Evolutionary conservation across 495 filamentous ascomycete species (phyloP).

Genomic region (Amorphotheca resinae): DNA sequence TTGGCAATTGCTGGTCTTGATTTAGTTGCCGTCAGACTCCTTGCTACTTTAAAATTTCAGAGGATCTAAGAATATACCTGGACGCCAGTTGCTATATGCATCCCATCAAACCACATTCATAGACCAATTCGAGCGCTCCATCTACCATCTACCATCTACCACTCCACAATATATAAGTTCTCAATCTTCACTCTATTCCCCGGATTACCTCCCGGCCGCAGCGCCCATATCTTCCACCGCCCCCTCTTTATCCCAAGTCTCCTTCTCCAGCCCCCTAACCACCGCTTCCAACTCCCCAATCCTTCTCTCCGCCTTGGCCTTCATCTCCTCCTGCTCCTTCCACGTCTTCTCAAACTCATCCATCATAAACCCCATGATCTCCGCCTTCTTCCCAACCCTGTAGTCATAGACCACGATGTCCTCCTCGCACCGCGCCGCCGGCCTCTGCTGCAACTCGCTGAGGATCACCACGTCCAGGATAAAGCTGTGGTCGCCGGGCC

Average conservation of each 20-base stretch:
- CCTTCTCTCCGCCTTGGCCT: constrained; percentile 27
- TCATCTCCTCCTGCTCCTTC: constrained; percentile 51
- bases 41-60: no score
- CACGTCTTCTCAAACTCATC: constrained; percentile 53
- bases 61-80: no score
- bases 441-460: constrained; percentile 66
- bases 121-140: no score
- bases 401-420: constrained; percentile 86
- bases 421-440: constrained; percentile 69
- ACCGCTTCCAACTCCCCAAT: constrained; percentile 36
- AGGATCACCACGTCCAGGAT: constrained; percentile 51
- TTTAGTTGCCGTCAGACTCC: no score
- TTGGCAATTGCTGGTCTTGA: no score
- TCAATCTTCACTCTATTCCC: no score
- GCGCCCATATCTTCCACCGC: constrained; percentile 19
- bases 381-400: constrained; percentile 37
- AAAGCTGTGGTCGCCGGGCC: constrained; percentile 22
- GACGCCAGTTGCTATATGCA: no score
- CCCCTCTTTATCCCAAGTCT: constrained; percentile 53
- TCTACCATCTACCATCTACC: no score
- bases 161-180: no score
- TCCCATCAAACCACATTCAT: no score
- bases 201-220: no score
- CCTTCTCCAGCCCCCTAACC: constrained; percentile 47
- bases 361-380: constrained; percentile 54